Evolutionary conservation across 441 rosid genomes (phyloP).

Genomic region (Geranium incanum): DNA sequence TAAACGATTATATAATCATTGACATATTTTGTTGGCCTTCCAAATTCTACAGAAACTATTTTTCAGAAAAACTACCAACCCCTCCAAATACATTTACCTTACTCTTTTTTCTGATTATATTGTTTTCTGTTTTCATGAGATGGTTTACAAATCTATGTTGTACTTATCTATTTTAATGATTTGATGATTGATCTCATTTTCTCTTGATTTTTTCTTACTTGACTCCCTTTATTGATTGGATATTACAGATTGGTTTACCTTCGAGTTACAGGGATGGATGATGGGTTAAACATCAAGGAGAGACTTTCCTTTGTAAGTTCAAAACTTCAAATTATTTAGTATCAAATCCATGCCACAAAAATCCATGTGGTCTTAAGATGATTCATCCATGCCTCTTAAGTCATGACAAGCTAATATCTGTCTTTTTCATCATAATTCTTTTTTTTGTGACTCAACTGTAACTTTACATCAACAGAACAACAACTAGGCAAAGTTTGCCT

Average conservation of each 20-base stretch:
- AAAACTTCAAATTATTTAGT: background rate
- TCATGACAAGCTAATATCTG: background rate
- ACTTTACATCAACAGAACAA: background rate
- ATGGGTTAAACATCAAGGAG: conserved; percentile 79
- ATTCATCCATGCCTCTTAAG: background rate
- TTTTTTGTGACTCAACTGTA: background rate
- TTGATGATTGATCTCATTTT: conserved; percentile 11
- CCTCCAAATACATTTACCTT: background rate
- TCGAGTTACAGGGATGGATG: conserved; percentile 92
- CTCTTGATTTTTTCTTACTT: conserved; percentile 4
- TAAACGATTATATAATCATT: background rate
- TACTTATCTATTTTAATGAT: conserved; percentile 7
- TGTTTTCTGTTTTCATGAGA: conserved; percentile 6
- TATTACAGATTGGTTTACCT: conserved; percentile 70
- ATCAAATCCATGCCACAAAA: background rate
- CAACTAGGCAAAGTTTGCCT: background rate
- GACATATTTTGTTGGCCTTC: conserved; percentile 1
- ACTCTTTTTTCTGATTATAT: background rate
- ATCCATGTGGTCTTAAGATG: background rate
- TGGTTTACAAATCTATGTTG: conserved; percentile 11
- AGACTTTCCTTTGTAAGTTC: conserved; percentile 69
- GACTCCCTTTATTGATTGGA: conserved; percentile 12
- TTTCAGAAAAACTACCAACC: background rate
- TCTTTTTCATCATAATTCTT: background rate
- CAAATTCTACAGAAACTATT: background rate